Conservation (phyloP, 352 stramenopile genomes). For the Phytophthora lateralis region DNA sequence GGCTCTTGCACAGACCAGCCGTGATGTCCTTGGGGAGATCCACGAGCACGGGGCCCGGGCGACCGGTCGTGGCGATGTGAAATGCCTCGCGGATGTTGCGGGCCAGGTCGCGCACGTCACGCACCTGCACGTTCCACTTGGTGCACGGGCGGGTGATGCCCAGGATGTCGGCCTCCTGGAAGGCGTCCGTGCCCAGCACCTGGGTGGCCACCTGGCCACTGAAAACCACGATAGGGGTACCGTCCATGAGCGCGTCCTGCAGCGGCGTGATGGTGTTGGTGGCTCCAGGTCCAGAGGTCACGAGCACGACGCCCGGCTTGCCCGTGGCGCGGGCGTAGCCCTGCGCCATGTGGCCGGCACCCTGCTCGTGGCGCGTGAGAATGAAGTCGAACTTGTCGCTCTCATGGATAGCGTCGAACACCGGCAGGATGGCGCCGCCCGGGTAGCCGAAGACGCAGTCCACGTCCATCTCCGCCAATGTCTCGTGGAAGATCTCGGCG, state of each 20-base stretch:
- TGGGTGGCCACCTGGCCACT: constrained; percentile 94
- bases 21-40: constrained; percentile 97
- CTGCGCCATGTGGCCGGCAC: constrained; percentile 87
- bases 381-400: constrained; percentile 85
- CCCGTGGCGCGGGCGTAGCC: constrained; percentile 83
- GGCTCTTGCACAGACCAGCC: constrained; percentile 72
- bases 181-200: constrained; percentile 92
- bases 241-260: constrained; percentile 95
- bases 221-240: constrained; percentile 94
- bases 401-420: constrained; percentile 95
- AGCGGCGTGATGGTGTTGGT: constrained; percentile 95
- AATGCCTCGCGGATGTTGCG: constrained; percentile 96
- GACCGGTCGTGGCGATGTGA: constrained; percentile 93
- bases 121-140: constrained; percentile 98
- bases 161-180: constrained; percentile 90
- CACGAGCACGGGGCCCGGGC: constrained; percentile 94
- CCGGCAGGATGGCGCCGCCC: constrained; percentile 92
- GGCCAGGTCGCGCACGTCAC: constrained; percentile 94
- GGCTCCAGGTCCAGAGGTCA: constrained; percentile 92
- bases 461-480: constrained; percentile 90
- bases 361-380: constrained; percentile 83
- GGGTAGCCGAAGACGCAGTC: constrained; percentile 95
- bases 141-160: constrained; percentile 91
- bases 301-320: constrained; percentile 92
- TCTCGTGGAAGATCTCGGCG: constrained; percentile 95